Conservation (phyloP, 2,329 filamentous ascomycete genomes). For the Monascus ruber region DNA sequence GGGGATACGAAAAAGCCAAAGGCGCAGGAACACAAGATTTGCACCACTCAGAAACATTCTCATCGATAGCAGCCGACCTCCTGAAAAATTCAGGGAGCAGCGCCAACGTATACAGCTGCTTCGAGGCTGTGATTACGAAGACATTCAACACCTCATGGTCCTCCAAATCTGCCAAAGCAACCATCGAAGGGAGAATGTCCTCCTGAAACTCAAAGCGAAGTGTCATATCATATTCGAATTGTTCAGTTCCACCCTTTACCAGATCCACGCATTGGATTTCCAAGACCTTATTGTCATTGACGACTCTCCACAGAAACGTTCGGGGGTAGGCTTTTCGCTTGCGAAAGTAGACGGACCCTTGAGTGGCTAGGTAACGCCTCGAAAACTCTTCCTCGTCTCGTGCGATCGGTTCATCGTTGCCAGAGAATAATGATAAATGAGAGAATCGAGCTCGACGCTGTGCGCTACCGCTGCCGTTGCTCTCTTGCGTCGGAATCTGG, state of each 20-base stretch:
- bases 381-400: slow-evolving; percentile 60
- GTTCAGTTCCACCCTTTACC: slow-evolving; percentile 52
- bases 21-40: slow-evolving; percentile 63
- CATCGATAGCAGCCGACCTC: slow-evolving; percentile 56
- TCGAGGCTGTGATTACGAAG: slow-evolving; percentile 68
- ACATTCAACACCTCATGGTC: slow-evolving; percentile 68
- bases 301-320: slow-evolving; percentile 80
- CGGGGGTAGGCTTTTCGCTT: slow-evolving; percentile 63
- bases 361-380: slow-evolving; percentile 59
- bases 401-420: slow-evolving; percentile 29
- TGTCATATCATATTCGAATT: slow-evolving; percentile 58
- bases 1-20: slow-evolving; percentile 65
- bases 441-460: slow-evolving; percentile 34
- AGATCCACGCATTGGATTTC: slow-evolving; percentile 78
- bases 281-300: slow-evolving; percentile 67
- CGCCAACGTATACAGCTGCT: slow-evolving; percentile 72
- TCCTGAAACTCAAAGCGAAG: slow-evolving; percentile 68
- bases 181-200: slow-evolving; percentile 61
- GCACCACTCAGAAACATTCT: slow-evolving; percentile 63
- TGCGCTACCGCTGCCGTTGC: slow-evolving; percentile 19
- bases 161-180: slow-evolving; percentile 69
- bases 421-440: slow-evolving; percentile 31
- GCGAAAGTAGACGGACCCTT: slow-evolving; percentile 77
- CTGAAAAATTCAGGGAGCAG: slow-evolving; percentile 74
- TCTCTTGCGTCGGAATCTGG: slow-evolving; percentile 44